A percentile compares a stretch with the other conserved stretches of the same genome.
Conservation (phyloP, 768 basidiomycete genomes). For the Russula foetens region DNA sequence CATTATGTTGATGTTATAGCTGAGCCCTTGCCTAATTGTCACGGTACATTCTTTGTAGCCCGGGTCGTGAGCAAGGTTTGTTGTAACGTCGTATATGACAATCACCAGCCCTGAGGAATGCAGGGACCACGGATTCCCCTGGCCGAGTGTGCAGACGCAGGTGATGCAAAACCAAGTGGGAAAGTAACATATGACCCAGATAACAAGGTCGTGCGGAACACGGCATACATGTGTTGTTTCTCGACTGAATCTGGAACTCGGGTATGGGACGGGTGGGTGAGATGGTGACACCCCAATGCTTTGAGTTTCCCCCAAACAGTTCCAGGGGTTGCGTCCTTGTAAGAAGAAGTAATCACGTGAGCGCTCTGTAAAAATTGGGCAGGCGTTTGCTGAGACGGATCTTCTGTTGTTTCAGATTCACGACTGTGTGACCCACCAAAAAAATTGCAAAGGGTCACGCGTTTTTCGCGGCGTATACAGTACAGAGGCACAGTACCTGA, state of each 20-base stretch:
- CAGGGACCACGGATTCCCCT: not conserved
- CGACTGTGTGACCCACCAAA: not conserved
- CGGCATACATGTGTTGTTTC: not conserved
- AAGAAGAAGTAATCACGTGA: not conserved
- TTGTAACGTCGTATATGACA: too few species aligned
- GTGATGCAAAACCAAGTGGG: not conserved
- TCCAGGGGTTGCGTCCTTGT: not conserved
- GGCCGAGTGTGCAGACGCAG: not conserved
- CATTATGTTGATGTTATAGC: not conserved
- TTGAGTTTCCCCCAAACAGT: not conserved
- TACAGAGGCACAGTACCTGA: constrained; percentile 1
- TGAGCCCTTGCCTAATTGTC: not conserved
- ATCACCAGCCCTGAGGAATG: not conserved
- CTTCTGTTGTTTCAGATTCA: constrained; percentile 3
- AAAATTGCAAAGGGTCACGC: not conserved
- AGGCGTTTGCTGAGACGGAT: not conserved
- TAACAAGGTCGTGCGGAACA: not conserved
- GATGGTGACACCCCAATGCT: not conserved
- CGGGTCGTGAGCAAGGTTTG: too few species aligned
- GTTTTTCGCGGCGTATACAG: not conserved
- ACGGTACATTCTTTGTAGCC: not conserved
- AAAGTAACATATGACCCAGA: not conserved
- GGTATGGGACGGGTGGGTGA: not conserved
- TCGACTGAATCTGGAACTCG: not conserved
- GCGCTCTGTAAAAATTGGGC: not conserved